Conservation (phyloP, 768 basidiomycete species). For the Lactifluus piperatus region DNA sequence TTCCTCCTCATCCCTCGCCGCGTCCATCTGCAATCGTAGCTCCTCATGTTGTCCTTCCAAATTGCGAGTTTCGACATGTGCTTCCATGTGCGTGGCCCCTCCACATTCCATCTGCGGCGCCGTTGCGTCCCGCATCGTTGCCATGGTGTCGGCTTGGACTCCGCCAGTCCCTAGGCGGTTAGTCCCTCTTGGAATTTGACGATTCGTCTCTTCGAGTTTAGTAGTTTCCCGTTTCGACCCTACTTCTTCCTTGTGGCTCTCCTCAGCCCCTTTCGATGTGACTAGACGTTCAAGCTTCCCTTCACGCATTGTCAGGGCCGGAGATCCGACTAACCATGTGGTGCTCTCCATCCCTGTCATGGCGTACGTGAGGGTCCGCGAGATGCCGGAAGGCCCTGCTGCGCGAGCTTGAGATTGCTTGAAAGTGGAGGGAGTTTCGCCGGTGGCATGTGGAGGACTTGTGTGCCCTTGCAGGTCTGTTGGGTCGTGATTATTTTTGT, state of each 20-base stretch:
- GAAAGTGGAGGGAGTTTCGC: not conserved
- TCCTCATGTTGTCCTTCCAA: no score
- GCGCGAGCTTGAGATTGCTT: not conserved
- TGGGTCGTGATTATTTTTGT: not conserved
- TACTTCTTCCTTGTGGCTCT: not conserved
- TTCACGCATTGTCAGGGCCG: not conserved
- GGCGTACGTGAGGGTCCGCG: conserved; percentile 5
- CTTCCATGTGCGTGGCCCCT: not conserved
- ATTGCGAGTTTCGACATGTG: no score
- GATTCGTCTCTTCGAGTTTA: not conserved
- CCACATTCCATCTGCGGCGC: not conserved
- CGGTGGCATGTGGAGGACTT: not conserved
- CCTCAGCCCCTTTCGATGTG: not conserved
- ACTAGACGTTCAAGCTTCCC: not conserved
- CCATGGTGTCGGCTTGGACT: not conserved
- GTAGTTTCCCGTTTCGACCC: not conserved
- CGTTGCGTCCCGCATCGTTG: not conserved
- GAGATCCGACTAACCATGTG: not conserved
- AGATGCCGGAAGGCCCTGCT: not conserved
- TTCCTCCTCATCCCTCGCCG: not conserved
- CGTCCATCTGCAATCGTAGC: not conserved
- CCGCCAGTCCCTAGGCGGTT: not conserved
- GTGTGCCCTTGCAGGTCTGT: not conserved
- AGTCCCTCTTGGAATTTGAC: not conserved
- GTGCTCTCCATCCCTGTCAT: conserved; percentile 32